These are phyloP conservation scores for Exophiala calicioides DNA, from an alignment of 2,329 filamentous ascomycete genomes.

Conservation along the genomic window DNA sequence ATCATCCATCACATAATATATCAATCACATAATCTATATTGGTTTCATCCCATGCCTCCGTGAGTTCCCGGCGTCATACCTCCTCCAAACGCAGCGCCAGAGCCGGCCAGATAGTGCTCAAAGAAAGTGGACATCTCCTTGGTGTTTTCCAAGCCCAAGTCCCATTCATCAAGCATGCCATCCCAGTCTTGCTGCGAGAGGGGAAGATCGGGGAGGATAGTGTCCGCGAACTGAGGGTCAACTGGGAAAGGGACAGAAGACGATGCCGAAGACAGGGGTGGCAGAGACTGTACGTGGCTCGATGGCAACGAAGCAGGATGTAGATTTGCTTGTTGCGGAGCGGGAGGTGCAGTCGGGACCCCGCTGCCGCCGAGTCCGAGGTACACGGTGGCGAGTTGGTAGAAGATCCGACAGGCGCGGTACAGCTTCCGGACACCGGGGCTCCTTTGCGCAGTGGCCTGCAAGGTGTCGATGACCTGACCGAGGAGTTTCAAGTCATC, in stretches of 20 bases:
- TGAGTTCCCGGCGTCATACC: not conserved
- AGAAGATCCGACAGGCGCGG: slow-evolving; percentile 20
- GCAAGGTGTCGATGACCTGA: slow-evolving; percentile 30
- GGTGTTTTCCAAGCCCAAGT: slow-evolving; percentile 23
- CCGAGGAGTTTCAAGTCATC: slow-evolving; percentile 26
- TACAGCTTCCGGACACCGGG: slow-evolving; percentile 19
- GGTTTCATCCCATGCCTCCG: too few species aligned
- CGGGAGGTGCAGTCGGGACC: not conserved
- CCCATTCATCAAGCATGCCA: slow-evolving; percentile 15
- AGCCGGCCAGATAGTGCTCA: slow-evolving; percentile 9
- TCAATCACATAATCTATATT: too few species aligned
- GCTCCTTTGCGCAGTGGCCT: slow-evolving; percentile 14
- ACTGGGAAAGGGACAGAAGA: too few species aligned
- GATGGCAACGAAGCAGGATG: not conserved
- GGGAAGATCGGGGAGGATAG: slow-evolving; percentile 11
- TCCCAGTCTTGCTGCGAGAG: slow-evolving; percentile 28
- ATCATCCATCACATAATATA: too few species aligned
- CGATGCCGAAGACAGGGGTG: too few species aligned
- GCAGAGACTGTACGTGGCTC: not conserved
- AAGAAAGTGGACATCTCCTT: slow-evolving; percentile 26
- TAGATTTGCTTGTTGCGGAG: not conserved
- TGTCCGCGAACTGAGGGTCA: not conserved
- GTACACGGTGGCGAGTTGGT: slow-evolving; percentile 19
- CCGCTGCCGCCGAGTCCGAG: slow-evolving; percentile 2
- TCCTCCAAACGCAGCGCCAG: not conserved